Percentiles rank a stretch among this genome's conserved stretches.
Evolutionary conservation across 192 early-diverging fungal species (phyloP).

Genomic region (Cladochytrium replicatum): DNA sequence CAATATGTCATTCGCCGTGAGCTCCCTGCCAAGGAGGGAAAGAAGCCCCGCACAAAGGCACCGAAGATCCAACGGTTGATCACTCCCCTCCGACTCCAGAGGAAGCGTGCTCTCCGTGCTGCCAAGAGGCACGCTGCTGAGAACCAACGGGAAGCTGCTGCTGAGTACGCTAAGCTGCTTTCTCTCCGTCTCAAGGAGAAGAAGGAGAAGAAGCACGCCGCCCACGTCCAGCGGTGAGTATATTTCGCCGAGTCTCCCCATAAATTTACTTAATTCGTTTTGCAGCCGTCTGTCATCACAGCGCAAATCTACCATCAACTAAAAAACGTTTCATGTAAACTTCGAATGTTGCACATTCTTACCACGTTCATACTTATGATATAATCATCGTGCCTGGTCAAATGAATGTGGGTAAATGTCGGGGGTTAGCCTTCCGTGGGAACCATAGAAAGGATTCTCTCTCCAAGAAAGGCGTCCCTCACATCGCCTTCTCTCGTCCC

Average conservation of each 20-base stretch:
- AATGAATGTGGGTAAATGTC: too few relatives aligned
- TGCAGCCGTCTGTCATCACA: too few relatives aligned
- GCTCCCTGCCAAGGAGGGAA: conserved; percentile 64
- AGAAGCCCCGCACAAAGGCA: conserved; percentile 94
- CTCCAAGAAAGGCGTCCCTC: too few relatives aligned
- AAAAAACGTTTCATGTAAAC: too few relatives aligned
- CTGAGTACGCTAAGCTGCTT: conserved; percentile 66
- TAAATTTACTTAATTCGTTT: too few relatives aligned
- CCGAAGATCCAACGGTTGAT: conserved; percentile 98
- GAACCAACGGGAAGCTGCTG: conserved; percentile 68
- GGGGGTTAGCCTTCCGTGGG: too few relatives aligned
- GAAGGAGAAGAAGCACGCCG: conserved; percentile 71
- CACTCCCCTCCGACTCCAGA: conserved; percentile 92
- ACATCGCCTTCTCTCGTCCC: too few relatives aligned
- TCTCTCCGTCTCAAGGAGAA: conserved; percentile 91
- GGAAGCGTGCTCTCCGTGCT: conserved; percentile 80
- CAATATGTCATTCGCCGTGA: conserved; percentile 99
- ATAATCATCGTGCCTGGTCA: too few relatives aligned
- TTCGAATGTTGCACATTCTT: too few relatives aligned
- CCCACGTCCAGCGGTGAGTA: conserved; percentile 62
- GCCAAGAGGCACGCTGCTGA: conserved; percentile 78
- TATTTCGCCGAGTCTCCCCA: conserved; percentile 46
- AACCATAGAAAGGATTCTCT: too few relatives aligned
- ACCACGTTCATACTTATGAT: too few relatives aligned
- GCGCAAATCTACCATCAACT: too few relatives aligned